Percentiles rank a stretch among this genome's conserved stretches.
Evolutionary conservation across 1,284 basidiomycete genomes (phyloP).

Genomic region (Leccinum huronense): DNA sequence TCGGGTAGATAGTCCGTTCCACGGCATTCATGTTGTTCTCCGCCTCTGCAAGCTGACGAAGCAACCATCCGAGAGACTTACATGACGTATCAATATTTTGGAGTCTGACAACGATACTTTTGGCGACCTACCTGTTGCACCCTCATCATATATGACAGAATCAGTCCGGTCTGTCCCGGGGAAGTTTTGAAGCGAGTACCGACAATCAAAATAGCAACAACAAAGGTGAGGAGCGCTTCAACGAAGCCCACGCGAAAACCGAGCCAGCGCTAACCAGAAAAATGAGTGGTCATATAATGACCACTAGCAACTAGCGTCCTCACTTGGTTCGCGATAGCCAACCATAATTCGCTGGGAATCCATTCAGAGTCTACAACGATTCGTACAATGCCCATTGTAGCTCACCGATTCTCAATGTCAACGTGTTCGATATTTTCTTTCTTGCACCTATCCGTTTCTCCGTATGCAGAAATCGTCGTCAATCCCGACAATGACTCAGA

Average conservation of each 20-base stretch:
- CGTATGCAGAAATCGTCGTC: conserved; percentile 86
- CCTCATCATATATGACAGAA: conserved; percentile 74
- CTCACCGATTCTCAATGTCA: conserved; percentile 80
- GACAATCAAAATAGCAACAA: conserved; percentile 78
- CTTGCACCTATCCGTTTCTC: conserved; percentile 67
- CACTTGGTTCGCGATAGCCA: conserved; percentile 78
- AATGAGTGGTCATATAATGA: conserved; percentile 1
- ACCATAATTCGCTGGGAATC: conserved; percentile 71
- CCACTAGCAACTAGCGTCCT: conserved; percentile 11
- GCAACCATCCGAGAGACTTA: conserved; percentile 77
- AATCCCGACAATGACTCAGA: conserved; percentile 86
- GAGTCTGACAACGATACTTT: not conserved
- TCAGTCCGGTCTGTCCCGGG: conserved; percentile 74
- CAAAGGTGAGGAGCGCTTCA: conserved; percentile 74
- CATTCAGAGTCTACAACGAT: conserved; percentile 2
- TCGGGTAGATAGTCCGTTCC: conserved; percentile 74
- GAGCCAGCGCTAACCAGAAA: conserved; percentile 72
- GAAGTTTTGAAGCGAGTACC: conserved; percentile 72
- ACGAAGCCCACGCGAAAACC: conserved; percentile 86
- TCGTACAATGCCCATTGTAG: conserved; percentile 1
- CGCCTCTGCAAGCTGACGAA: conserved; percentile 81
- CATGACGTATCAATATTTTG: conserved; percentile 10
- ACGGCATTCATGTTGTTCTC: conserved; percentile 94
- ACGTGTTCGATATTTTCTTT: conserved; percentile 75
- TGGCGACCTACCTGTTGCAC: conserved; percentile 53